Evolutionary conservation across 164 flowering plant genomes (phyloP).

Genomic region (Chimonanthus salicifolius): DNA sequence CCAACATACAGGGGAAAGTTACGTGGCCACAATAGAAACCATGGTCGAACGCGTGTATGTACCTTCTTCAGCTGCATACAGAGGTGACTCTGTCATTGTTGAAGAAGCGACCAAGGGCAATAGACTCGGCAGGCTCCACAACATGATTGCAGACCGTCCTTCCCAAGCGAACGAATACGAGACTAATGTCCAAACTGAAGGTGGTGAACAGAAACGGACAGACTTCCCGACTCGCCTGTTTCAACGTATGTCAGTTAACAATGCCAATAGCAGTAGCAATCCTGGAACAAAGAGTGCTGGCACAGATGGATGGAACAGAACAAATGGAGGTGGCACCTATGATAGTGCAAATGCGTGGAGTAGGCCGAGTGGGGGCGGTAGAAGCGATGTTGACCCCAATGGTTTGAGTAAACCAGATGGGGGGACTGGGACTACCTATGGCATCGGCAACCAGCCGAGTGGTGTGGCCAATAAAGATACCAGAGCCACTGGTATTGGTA

Average conservation of each 20-base stretch:
- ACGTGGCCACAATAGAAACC: constrained; percentile 23
- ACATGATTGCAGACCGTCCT: constrained; percentile 15
- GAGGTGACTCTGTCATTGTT: constrained; percentile 3
- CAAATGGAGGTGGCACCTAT: background rate
- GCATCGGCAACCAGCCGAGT: background rate
- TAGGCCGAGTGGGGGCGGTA: background rate
- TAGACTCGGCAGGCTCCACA: constrained; percentile 11
- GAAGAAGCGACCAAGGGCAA: background rate
- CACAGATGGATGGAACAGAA: background rate
- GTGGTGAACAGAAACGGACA: background rate
- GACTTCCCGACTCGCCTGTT: background rate
- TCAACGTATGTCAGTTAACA: background rate
- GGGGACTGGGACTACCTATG: background rate
- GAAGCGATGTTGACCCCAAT: background rate
- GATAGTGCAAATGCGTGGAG: background rate
- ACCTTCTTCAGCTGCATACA: constrained; percentile 17
- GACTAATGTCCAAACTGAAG: constrained; percentile 1
- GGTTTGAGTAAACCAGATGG: background rate
- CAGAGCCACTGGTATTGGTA: background rate
- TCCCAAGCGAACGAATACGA: constrained; percentile 24
- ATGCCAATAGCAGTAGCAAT: background rate
- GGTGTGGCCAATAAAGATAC: background rate
- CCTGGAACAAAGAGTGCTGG: background rate
- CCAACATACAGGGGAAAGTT: background rate
- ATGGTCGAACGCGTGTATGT: constrained; percentile 13